phyloP scores from a whole-genome alignment of 2,329 filamentous ascomycete species.

The Sporothrix globosa region DNA sequence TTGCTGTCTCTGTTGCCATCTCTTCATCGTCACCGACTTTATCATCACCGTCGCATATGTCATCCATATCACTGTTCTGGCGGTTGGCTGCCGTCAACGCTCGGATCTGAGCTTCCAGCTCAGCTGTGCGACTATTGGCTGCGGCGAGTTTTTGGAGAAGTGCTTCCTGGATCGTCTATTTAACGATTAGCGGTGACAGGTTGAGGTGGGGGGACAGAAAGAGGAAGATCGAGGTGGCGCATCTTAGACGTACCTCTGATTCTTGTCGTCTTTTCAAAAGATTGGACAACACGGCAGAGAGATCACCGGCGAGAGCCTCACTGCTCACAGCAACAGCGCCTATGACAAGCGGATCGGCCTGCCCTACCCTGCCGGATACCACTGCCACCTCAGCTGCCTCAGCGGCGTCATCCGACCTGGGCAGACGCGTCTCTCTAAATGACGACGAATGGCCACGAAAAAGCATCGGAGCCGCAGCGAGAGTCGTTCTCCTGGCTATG shows the following conservation, averaged over 20 bases:
- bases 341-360: neutral
- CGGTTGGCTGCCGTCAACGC: constrained; percentile 49
- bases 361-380: too few relatives aligned
- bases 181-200: neutral
- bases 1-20: neutral
- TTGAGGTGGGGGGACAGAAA: too few relatives aligned
- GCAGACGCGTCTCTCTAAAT: neutral
- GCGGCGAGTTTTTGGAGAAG: constrained; percentile 45
- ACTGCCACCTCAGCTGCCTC: neutral
- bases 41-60: neutral
- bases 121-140: constrained; percentile 54
- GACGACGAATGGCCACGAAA: constrained; percentile 17
- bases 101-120: constrained; percentile 61
- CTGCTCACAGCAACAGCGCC: constrained; percentile 40
- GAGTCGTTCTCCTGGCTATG: neutral
- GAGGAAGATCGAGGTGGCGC: too few relatives aligned
- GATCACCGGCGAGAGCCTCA: constrained; percentile 54
- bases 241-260: constrained; percentile 43
- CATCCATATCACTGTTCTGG: neutral
- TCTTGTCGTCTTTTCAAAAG: constrained; percentile 62
- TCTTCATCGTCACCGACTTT: neutral
- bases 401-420: neutral
- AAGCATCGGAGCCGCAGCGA: constrained; percentile 24
- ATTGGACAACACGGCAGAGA: constrained; percentile 55
- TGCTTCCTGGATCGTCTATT: constrained; percentile 51